Conservation (phyloP, 176 grass and related monocot species). For the Triticum monococcum region DNA sequence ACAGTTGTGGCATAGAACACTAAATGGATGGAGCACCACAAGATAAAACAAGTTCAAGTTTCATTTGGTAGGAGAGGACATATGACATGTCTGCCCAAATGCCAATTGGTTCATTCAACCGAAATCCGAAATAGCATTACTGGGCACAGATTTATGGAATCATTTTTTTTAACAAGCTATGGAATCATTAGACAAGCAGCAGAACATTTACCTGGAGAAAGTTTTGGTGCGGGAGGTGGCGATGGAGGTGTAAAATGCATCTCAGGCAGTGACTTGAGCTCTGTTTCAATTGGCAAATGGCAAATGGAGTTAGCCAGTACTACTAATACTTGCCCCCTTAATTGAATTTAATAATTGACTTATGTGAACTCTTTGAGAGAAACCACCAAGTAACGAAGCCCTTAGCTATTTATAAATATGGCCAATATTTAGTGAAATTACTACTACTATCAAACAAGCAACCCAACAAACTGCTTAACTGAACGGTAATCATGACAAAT, state of each 20-base stretch:
- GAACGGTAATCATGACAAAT: background rate
- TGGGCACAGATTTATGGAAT: background rate
- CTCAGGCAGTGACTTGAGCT: conserved; percentile 30
- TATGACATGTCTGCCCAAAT: conserved; percentile 1
- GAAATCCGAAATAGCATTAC: background rate
- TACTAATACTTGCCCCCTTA: background rate
- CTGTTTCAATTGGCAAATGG: background rate
- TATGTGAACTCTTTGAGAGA: background rate
- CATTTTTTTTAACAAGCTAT: background rate
- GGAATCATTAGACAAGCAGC: background rate
- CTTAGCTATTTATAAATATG: background rate
- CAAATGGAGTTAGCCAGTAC: background rate
- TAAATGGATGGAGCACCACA: background rate
- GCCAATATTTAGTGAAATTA: background rate
- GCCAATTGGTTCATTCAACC: background rate
- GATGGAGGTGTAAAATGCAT: conserved; percentile 20
- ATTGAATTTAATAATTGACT: background rate
- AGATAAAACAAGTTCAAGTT: background rate
- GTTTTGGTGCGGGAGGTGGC: background rate
- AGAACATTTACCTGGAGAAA: background rate
- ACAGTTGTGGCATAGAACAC: background rate
- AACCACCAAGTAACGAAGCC: background rate
- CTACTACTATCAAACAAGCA: background rate
- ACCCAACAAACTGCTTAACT: background rate
- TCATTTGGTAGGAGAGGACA: background rate